These are phyloP conservation scores for Durotheca rogersii DNA, from an alignment of 495 filamentous ascomycete species.

Conservation along the genomic window DNA sequence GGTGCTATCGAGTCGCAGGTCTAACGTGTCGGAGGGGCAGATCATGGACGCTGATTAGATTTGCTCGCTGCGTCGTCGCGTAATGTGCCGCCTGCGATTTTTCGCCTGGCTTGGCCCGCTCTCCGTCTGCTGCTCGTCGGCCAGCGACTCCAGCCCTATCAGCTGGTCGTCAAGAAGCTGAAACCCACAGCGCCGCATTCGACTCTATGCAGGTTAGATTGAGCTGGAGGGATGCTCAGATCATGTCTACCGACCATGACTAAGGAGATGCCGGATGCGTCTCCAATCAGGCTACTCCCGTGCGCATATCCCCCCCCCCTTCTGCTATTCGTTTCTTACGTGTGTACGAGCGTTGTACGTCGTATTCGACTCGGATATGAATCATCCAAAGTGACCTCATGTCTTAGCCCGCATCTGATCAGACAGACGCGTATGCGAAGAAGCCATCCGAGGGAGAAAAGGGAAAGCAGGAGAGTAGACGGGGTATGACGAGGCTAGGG, in stretches of 20 bases:
- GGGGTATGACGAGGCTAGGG: too few species aligned
- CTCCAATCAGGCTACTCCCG: not conserved
- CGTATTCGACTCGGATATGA: too few species aligned
- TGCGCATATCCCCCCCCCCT: too few species aligned
- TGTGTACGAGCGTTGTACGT: too few species aligned
- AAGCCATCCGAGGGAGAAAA: too few species aligned
- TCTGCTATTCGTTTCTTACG: too few species aligned
- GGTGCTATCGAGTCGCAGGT: too few species aligned
- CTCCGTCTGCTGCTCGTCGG: conserved; percentile 6
- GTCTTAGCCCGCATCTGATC: too few species aligned
- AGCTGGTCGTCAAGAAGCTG: conserved; percentile 23
- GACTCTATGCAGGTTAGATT: conserved; percentile 29
- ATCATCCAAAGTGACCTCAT: too few species aligned
- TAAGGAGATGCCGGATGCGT: not conserved
- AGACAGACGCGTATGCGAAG: too few species aligned
- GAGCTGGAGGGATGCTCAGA: conserved; percentile 18
- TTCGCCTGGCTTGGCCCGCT: conserved; percentile 6
- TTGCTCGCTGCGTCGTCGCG: conserved; percentile 2
- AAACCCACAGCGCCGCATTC: conserved; percentile 29
- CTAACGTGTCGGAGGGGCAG: conserved; percentile 6
- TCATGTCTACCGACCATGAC: conserved; percentile 3
- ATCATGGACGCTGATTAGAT: conserved; percentile 3
- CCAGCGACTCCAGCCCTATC: conserved; percentile 27
- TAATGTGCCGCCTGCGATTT: conserved; percentile 18
- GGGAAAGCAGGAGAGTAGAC: too few species aligned